phyloP scores from a whole-genome alignment of 192 early-diverging fungal genomes.

The Obelidium mucronatum region DNA sequence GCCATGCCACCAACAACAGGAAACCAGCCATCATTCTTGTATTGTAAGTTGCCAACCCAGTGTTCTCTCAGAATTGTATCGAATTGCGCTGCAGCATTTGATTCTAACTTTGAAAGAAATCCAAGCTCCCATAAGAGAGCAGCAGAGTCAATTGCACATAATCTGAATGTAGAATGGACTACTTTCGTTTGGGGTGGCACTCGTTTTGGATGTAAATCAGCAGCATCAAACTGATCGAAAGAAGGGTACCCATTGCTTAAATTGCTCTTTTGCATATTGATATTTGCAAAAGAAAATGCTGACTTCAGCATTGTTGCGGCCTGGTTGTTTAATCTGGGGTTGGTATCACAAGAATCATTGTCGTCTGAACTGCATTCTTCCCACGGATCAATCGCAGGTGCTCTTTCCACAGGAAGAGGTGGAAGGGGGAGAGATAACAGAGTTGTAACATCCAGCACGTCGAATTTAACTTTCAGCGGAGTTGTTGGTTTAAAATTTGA shows the following conservation, averaged over 20 bases:
- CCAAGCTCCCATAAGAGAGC: slow-evolving; percentile 26
- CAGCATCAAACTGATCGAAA: slow-evolving; percentile 4
- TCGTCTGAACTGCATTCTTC: not conserved
- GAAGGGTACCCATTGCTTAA: slow-evolving; percentile 1
- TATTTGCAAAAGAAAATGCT: not conserved
- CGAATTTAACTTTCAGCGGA: slow-evolving; percentile 23
- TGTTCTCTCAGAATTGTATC: not conserved
- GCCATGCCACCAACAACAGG: slow-evolving; percentile 18
- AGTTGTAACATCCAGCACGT: slow-evolving; percentile 24
- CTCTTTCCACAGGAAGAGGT: slow-evolving; percentile 10
- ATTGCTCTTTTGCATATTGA: not conserved
- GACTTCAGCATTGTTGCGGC: slow-evolving; percentile 18
- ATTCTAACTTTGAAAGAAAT: slow-evolving; percentile 9
- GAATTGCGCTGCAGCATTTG: not conserved
- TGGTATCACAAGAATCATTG: not conserved
- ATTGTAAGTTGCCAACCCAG: slow-evolving; percentile 2
- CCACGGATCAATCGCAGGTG: slow-evolving; percentile 26
- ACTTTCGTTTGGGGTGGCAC: not conserved
- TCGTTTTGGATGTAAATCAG: slow-evolving; percentile 21
- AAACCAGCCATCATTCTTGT: slow-evolving; percentile 19
- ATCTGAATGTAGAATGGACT: slow-evolving; percentile 13
- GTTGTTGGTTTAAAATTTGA: not conserved
- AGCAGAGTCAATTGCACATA: slow-evolving; percentile 1
- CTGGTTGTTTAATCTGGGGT: not conserved
- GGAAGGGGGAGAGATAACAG: slow-evolving; percentile 25